Conservation (phyloP, 148 eudicot genomes). For the Rhododendron mucronatum region DNA sequence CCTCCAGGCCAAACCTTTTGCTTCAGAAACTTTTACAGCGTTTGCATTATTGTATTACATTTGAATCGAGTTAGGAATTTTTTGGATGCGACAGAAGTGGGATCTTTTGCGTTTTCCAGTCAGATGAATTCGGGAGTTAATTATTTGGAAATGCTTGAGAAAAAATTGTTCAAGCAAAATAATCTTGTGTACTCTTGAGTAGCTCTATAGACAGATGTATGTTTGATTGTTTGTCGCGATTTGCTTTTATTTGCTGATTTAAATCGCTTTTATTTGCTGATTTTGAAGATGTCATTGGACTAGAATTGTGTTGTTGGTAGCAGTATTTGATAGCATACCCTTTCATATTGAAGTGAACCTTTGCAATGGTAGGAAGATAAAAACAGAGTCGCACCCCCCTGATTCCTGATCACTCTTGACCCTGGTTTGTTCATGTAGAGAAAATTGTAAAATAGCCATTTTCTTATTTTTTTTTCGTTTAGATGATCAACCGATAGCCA, state of each 20-base stretch:
- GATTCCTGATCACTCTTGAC: background rate
- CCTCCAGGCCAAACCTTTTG: constrained; percentile 1
- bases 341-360: background rate
- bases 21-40: constrained; percentile 6
- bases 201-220: background rate
- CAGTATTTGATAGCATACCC: background rate
- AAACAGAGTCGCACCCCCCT: background rate
- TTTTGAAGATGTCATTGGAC: background rate
- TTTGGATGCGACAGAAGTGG: background rate
- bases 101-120: background rate
- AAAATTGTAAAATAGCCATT: background rate
- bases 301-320: background rate
- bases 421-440: background rate
- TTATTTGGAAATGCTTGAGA: background rate
- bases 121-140: background rate
- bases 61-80: background rate
- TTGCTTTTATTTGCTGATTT: background rate
- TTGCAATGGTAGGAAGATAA: background rate
- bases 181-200: background rate
- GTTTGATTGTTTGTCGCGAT: background rate
- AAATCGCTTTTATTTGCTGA: background rate
- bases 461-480: background rate
- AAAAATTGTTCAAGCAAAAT: background rate
- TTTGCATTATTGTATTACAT: background rate
- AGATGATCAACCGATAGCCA: background rate